Evolutionary conservation across 2,329 filamentous ascomycete genomes (phyloP), one percentile per base, ranked within the genome.

Genomic region (Penicillium sp.): DNA sequence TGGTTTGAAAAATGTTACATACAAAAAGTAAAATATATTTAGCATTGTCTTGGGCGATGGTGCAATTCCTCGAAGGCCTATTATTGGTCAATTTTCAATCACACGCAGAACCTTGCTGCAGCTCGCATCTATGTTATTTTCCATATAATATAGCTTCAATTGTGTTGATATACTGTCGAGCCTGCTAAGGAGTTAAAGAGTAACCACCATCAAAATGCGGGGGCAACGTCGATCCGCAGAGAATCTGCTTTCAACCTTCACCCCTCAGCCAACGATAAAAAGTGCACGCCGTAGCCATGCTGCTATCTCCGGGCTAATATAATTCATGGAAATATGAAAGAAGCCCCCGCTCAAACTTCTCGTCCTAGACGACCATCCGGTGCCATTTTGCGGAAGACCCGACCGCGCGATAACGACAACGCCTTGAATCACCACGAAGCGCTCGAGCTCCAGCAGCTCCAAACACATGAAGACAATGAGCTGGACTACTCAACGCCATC

Each of bases 361-460:
- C 7, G 23, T 21, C 43, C 51, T n/a, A 55, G 51, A 6, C 50
- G 43, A 19, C 58, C 56, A 2, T 29, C 53, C 6, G 53, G 27
- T n/a, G 48, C 49, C 10, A 33, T 55, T 23, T 6, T 59, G 33
- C 39, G 49, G 13, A 54, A 60, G 1, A 6, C 50, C 51, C 60
- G 55, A 56, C 41, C 55, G 43, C 49, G 43, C 19, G 4, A 33
- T 13, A 15, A 45, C 27, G 45, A 36, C 47, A 21, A 42, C 27
- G 23, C 57, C 13, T 21, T 23, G 4, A 31, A 45, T 36, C 47
- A 59, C 15, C 49, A 44, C 31, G 68, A 72, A 45, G 61, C 59
- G 1, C 52, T 72, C n/a, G 70, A 73, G 54, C 63, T 74, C 8
- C 67, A 68, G n/a, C 57, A 69, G 29, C 70, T 73, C 9, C 66